Percentiles rank a stretch among this genome's conserved stretches.
phyloP scores from a whole-genome alignment of 768 basidiomycete species.

The Russula dissimulans region DNA sequence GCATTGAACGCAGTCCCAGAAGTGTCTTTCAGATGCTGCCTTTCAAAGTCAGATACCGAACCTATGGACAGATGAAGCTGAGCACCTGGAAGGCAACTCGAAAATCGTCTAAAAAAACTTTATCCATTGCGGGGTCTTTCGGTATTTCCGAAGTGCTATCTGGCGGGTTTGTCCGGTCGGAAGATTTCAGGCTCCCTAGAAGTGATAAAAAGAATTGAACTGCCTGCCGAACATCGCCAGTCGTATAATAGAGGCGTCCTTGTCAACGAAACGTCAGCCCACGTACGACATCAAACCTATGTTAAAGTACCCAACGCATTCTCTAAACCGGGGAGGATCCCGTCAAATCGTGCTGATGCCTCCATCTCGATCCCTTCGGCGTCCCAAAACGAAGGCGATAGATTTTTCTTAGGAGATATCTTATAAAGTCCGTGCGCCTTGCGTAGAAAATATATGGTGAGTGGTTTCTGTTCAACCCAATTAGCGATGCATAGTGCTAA shows the following conservation, averaged over 20 bases:
- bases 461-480: conserved; percentile 54
- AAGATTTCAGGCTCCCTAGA: conserved; percentile 38
- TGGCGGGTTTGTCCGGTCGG: conserved; percentile 17
- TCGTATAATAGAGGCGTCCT: conserved; percentile 85
- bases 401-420: conserved; percentile 38
- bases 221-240: conserved; percentile 74
- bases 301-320: conserved; percentile 57
- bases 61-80: background rate
- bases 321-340: conserved; percentile 63
- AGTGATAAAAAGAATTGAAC: conserved; percentile 70
- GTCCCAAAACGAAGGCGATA: conserved; percentile 79
- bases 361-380: conserved; percentile 45
- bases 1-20: conserved; percentile 36
- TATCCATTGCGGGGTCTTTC: conserved; percentile 35
- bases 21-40: conserved; percentile 64
- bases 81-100: conserved; percentile 73
- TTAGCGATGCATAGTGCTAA: conserved; percentile 1
- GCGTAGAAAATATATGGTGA: conserved; percentile 75
- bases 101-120: conserved; percentile 80
- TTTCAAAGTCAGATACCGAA: background rate
- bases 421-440: conserved; percentile 59
- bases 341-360: conserved; percentile 42
- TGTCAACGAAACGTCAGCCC: conserved; percentile 6
- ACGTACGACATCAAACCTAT: background rate
- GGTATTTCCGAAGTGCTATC: conserved; percentile 14